Base-by-base conservation (phyloP, 768 basidiomycete genomes). In the Serpula lacrymans region DNA sequence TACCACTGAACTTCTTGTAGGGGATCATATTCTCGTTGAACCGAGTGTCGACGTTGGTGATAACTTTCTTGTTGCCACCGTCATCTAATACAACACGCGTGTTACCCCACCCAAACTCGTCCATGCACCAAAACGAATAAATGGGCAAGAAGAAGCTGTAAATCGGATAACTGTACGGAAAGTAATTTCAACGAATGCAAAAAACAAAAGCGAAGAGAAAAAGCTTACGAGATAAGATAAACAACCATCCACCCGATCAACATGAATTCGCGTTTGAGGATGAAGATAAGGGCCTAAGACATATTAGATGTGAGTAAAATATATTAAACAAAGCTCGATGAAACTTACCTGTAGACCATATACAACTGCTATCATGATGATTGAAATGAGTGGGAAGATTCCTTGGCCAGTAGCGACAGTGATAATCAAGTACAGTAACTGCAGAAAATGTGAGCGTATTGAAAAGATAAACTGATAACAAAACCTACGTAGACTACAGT, bases 21-120 rank as follows among this genome's bases (percentile, higher is more conserved):
- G 84, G 84, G 41, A 87, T 85, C 77, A 84, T 82, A 21, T 75
- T 79, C 36, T 87, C 85, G 49, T 81, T 80, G 67, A 82, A 87
- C 46, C 75, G 78, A 59, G 85, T 82, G 18, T 84, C 85, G 36
- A 78, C 79, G 35, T 67, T 74, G 12, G 13, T 33, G 35, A 82
- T 59, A 36, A 83, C 67, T 58, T 77, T 84, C 71, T 83, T 83
- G 54, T 71, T 71, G 49, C 69, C 72, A 37, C 83, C 82, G 54
- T 83, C 82, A 27, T 82, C 80, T 22, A 82, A 72, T 34, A 83
- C 80, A 25, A 81, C 48, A 59, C 81, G 78, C 20, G 78, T 78
- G 54, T 71, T 77, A 67, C 78, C 74, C 77, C 78, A 82, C 56
- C 75, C 72, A 59, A 83, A 84, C 52, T 84, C 82, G 50, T 83